Base-by-base conservation (phyloP, 2,329 filamentous ascomycete genomes). In the Purpureocillium takamizusanense region DNA sequence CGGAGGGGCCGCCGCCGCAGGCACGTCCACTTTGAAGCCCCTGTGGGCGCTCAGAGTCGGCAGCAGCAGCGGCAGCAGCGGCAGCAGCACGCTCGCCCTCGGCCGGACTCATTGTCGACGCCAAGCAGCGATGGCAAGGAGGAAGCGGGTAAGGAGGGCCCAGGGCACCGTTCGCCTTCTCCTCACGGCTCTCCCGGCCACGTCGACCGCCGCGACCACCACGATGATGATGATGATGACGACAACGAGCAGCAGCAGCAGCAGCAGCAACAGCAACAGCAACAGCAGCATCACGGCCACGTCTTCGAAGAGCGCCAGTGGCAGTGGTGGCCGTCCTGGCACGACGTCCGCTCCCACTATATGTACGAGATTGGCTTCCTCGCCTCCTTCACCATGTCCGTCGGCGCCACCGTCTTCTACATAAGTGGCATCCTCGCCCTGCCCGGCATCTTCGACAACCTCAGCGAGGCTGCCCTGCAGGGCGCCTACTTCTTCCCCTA, bases 331-430 rank as follows among this genome's bases (percentile, higher is more conserved):
- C 78, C 78, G 2, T 67, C 70, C 0, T 62, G 57, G 55, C 43
- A 65, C 18, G 75, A 81, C 38, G 53, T 82, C 14, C 59, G 55
- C 16, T 72, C 65, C 2, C 76, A 81, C 51, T 83, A 81, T 52
- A 43, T 80, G 31, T 70, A 66, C 47, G 75, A 81, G 44, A 58
- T 82, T 14, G 78, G 78, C 2, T 83, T 83, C 50, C 61, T 81
- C 18, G 78, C 78, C 2, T 77, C 70, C 15, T 42, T 70, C 2
- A 50, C 65, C 3, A 76, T 81, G 50, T 60, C 80, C 35, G 42
- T 74, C 27, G 77, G 70, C 11, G 77, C 78, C 4, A 76, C 72
- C 1, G 61, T 82, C 44, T 83, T 82, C 59, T 81, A 76, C 69
- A 72, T 83, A 36, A 64, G 73, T 1, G 77, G 76, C 4, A 70